These are phyloP conservation scores for Trichoderma brevicompactum DNA, from an alignment of 2,329 filamentous ascomycete genomes.

Conservation along the genomic window DNA sequence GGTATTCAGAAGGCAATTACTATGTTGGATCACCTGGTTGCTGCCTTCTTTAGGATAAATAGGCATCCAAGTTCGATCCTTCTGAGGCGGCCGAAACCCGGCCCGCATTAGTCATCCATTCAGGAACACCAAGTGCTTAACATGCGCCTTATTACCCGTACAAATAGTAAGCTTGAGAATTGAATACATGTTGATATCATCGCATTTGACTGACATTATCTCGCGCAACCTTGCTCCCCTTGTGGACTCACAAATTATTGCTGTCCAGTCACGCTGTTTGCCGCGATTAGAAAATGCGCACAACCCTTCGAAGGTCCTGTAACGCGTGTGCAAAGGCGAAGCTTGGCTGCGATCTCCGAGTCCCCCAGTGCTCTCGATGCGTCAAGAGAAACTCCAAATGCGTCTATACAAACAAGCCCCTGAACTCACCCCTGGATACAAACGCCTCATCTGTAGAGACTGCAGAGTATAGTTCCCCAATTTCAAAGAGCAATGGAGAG, in stretches of 20 bases:
- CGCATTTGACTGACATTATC: neutral
- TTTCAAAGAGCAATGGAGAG: neutral
- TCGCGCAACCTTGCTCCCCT: neutral
- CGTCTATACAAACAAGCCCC: slow-evolving; percentile 14
- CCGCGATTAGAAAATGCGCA: slow-evolving; percentile 4
- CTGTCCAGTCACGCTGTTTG: neutral
- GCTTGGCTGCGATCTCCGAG: slow-evolving; percentile 21
- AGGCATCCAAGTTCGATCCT: neutral
- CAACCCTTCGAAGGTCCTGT: slow-evolving; percentile 25
- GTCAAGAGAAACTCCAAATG: slow-evolving; percentile 19
- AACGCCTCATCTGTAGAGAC: neutral
- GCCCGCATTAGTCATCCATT: slow-evolving; percentile 7
- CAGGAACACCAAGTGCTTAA: neutral
- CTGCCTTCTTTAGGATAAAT: too few relatives aligned
- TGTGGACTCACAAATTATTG: too few relatives aligned
- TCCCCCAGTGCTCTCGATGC: slow-evolving; percentile 23
- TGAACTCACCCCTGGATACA: neutral
- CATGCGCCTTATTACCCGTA: neutral
- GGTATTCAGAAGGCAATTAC: too few relatives aligned
- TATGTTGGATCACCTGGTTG: too few relatives aligned
- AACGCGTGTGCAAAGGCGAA: slow-evolving; percentile 25
- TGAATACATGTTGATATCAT: neutral
- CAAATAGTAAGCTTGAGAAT: neutral
- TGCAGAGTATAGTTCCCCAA: neutral
- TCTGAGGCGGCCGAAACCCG: neutral